These are phyloP conservation scores for Cadophora luteo-olivacea DNA, from an alignment of 2,329 filamentous ascomycete species.

Conservation along the genomic window DNA sequence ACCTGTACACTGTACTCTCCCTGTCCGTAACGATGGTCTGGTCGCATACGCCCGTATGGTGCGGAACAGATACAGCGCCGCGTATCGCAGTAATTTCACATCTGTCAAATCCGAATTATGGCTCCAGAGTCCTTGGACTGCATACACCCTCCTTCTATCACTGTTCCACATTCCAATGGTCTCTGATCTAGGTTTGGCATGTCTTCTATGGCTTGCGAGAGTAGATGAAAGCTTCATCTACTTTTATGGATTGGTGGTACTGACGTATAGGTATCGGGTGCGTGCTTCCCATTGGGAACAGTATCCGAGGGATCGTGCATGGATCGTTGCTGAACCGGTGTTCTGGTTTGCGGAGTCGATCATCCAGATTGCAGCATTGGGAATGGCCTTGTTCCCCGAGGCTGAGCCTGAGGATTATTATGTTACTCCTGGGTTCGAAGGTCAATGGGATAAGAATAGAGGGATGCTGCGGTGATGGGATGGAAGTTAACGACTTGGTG, in stretches of 20 bases:
- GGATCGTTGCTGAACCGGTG: neutral
- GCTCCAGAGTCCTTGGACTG: neutral
- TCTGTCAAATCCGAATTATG: neutral
- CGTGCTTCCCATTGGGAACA: neutral
- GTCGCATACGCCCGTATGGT: neutral
- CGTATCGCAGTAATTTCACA: neutral
- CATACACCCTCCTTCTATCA: neutral
- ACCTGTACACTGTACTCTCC: neutral
- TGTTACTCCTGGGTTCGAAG: neutral
- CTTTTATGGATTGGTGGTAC: neutral
- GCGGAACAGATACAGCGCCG: neutral
- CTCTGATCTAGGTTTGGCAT: neutral
- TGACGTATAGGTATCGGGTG: neutral
- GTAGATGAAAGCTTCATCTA: neutral
- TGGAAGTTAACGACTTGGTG: neutral
- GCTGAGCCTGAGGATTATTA: neutral
- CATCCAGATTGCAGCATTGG: constrained; percentile 1
- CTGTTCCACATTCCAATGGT: neutral
- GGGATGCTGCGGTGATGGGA: neutral
- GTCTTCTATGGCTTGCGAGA: neutral
- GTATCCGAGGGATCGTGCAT: neutral
- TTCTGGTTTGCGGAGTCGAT: neutral
- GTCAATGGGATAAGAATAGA: neutral
- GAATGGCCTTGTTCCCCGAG: neutral
- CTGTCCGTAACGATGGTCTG: neutral